Evolutionary conservation across 352 stramenopile genomes (phyloP).

Genomic region (Globisporangium acanthophoron): DNA sequence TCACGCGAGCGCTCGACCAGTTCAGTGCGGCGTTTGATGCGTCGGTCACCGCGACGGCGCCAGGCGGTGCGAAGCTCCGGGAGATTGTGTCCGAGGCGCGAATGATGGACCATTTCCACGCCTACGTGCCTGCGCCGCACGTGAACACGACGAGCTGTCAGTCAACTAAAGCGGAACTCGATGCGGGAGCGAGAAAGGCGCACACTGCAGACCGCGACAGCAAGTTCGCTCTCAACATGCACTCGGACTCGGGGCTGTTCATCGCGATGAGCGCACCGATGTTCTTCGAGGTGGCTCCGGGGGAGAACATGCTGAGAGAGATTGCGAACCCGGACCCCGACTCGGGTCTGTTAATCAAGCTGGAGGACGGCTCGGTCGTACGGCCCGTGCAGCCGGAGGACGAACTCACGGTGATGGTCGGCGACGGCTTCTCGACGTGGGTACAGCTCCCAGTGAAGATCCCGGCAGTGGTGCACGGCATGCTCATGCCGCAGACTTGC

Average conservation of each 20-base stretch:
- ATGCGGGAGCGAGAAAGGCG: not conserved
- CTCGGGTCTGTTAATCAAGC: slow-evolving; percentile 13
- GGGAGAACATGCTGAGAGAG: not conserved
- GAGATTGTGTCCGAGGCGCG: slow-evolving; percentile 7
- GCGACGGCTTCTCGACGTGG: slow-evolving; percentile 18
- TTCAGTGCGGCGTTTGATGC: slow-evolving; percentile 13
- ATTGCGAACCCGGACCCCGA: slow-evolving; percentile 13
- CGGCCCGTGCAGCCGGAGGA: slow-evolving; percentile 10
- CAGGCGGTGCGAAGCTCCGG: slow-evolving; percentile 1
- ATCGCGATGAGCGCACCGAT: slow-evolving; percentile 18
- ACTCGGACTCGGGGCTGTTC: slow-evolving; percentile 18
- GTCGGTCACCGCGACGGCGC: not conserved
- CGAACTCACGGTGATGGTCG: slow-evolving; percentile 17
- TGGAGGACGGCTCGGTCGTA: slow-evolving; percentile 5
- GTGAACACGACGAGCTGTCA: not conserved
- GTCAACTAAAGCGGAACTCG: no score
- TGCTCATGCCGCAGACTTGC: slow-evolving; percentile 21
- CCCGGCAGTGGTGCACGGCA: slow-evolving; percentile 17
- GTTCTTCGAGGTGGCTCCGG: slow-evolving; percentile 10
- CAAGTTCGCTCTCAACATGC: slow-evolving; percentile 15
- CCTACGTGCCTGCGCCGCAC: slow-evolving; percentile 9
- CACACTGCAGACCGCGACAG: not conserved
- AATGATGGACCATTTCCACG: slow-evolving; percentile 20
- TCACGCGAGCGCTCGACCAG: slow-evolving; percentile 3
- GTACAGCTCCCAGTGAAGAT: slow-evolving; percentile 9